phyloP scores from a whole-genome alignment of 1,284 basidiomycete genomes.

The Austroboletus niveus region DNA sequence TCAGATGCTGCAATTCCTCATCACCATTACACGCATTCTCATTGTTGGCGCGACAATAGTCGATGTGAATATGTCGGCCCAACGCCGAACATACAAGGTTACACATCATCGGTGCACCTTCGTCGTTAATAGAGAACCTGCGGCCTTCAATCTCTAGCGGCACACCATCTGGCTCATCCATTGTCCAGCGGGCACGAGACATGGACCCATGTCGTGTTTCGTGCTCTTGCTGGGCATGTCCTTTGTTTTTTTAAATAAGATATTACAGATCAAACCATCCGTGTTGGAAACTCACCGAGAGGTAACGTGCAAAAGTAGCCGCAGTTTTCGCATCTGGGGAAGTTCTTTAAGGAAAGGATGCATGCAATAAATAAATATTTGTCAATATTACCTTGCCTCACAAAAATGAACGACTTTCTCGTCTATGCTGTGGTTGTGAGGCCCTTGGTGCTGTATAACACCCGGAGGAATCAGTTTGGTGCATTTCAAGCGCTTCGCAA shows the following conservation, averaged over 20 bases:
- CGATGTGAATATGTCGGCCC: constrained; percentile 56
- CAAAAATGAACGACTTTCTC: constrained; percentile 48
- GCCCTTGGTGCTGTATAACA: constrained; percentile 40
- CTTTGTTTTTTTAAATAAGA: constrained; percentile 29
- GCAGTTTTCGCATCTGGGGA: constrained; percentile 49
- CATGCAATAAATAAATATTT: rapidly evolving
- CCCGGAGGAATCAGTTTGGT: constrained; percentile 46
- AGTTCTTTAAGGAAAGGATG: not conserved
- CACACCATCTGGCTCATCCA: constrained; percentile 48
- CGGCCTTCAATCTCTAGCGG: constrained; percentile 53
- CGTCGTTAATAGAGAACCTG: constrained; percentile 54
- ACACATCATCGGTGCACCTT: constrained; percentile 65
- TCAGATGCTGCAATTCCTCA: constrained; percentile 48
- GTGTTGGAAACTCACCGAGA: constrained; percentile 37
- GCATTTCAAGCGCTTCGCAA: constrained; percentile 48
- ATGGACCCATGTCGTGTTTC: constrained; percentile 66
- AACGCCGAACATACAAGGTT: constrained; percentile 53
- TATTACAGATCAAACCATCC: not conserved
- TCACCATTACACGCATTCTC: constrained; percentile 37
- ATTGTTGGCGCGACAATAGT: constrained; percentile 49
- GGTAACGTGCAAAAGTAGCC: constrained; percentile 60
- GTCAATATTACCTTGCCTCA: constrained; percentile 38
- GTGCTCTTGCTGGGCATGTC: constrained; percentile 58
- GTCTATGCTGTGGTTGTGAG: constrained; percentile 48
- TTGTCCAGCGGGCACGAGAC: constrained; percentile 53